Evolutionary conservation across 208 protist genomes (phyloP).

Genomic region (Hexamita inflata): DNA sequence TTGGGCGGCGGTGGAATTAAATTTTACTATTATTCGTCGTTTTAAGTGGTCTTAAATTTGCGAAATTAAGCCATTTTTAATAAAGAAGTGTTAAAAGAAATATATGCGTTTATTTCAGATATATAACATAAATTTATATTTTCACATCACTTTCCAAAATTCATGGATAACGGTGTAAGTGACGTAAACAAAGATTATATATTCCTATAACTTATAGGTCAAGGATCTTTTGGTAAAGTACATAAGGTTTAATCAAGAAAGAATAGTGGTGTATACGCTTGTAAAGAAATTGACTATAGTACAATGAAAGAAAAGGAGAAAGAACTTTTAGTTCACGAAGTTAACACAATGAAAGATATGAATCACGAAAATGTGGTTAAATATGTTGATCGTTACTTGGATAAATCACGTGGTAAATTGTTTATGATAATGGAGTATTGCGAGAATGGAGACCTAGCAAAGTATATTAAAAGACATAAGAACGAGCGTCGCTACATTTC

Average conservation of each 20-base stretch:
- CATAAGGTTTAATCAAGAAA: slow-evolving; percentile 9
- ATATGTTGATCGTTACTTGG: slow-evolving; percentile 32
- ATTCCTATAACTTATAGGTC: slow-evolving; percentile 1
- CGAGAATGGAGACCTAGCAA: slow-evolving; percentile 36
- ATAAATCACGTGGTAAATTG: slow-evolving; percentile 28
- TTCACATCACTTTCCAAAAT: too few relatives aligned
- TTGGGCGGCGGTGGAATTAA: too few relatives aligned
- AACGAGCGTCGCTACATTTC: background rate
- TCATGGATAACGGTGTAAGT: too few relatives aligned
- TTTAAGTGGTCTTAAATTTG: too few relatives aligned
- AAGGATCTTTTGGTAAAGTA: slow-evolving; percentile 28
- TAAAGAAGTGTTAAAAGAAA: too few relatives aligned
- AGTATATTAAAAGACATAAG: slow-evolving; percentile 31
- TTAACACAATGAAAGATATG: slow-evolving; percentile 38
- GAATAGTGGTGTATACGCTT: slow-evolving; percentile 35
- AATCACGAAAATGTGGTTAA: slow-evolving; percentile 19
- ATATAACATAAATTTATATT: too few relatives aligned
- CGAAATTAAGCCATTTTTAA: too few relatives aligned
- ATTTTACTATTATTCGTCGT: too few relatives aligned
- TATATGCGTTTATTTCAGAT: too few relatives aligned
- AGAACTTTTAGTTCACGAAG: slow-evolving; percentile 60
- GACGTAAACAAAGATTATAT: slow-evolving; percentile 24
- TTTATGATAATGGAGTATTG: slow-evolving; percentile 47
- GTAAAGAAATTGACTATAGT: slow-evolving; percentile 51
- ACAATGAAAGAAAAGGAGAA: slow-evolving; percentile 66